phyloP scores from a whole-genome alignment of 2,329 filamentous ascomycete species.

The Apiospora koreana region DNA sequence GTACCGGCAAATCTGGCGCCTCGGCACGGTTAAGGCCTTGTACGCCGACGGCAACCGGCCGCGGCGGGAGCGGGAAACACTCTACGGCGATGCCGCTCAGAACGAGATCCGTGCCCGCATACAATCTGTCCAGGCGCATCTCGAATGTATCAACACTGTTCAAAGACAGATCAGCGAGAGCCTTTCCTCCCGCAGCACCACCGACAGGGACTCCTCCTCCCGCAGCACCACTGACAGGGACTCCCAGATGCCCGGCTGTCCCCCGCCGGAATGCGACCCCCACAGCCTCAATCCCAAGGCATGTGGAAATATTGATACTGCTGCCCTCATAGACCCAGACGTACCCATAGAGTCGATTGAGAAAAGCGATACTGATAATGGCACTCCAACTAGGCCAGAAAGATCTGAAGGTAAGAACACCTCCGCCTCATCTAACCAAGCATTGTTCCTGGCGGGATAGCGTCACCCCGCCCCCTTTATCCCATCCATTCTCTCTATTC shows the following conservation, averaged over 20 bases:
- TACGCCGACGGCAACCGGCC: neutral
- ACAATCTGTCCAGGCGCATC: accelerated
- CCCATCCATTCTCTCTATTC: neutral
- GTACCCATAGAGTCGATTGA: neutral
- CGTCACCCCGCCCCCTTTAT: neutral
- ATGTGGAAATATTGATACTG: neutral
- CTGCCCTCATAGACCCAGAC: neutral
- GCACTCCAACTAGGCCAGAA: neutral
- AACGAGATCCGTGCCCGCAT: neutral
- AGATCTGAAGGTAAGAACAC: neutral
- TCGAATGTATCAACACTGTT: neutral
- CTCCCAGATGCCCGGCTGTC: too few species aligned
- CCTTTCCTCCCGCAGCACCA: neutral
- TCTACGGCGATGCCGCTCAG: neutral
- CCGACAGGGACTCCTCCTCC: too few species aligned
- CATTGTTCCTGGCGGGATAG: neutral
- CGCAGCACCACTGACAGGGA: too few species aligned
- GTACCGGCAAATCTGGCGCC: neutral
- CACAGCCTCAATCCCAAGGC: too few species aligned
- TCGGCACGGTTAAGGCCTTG: neutral
- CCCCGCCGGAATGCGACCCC: too few species aligned
- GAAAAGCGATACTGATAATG: neutral
- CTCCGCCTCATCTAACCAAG: neutral
- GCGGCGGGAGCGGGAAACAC: neutral
- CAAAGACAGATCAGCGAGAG: too few species aligned